Evolutionary conservation across 2,329 filamentous ascomycete genomes (phyloP).

Genomic region (Aspergillus aculeatinus): DNA sequence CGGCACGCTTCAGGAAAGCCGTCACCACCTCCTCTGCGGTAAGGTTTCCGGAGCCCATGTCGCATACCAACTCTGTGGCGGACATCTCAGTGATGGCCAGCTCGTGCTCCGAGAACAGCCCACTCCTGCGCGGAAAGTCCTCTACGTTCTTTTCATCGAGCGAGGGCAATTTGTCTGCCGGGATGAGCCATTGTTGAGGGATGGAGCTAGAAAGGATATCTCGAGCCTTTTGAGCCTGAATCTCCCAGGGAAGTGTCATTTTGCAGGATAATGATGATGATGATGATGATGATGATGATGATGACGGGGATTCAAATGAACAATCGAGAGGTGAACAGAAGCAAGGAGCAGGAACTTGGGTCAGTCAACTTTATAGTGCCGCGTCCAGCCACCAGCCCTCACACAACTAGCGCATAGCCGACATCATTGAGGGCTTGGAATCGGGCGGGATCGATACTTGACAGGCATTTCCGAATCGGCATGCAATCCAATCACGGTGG

Average conservation of each 20-base stretch:
- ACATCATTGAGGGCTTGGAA: neutral
- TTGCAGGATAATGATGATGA: neutral
- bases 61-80: constrained; percentile 28
- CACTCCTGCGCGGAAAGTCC: constrained; percentile 42
- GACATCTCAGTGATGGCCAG: constrained; percentile 53
- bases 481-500: neutral
- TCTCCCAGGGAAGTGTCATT: constrained; percentile 32
- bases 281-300: neutral
- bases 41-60: constrained; percentile 29
- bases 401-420: too few species aligned
- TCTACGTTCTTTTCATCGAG: constrained; percentile 30
- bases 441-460: neutral
- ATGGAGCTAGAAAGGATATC: constrained; percentile 36
- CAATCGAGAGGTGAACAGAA: neutral
- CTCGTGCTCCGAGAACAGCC: constrained; percentile 50
- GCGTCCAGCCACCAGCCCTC: neutral
- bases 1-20: constrained; percentile 35
- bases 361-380: neutral
- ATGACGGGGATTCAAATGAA: neutral
- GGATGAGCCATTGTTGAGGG: constrained; percentile 36
- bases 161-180: constrained; percentile 28
- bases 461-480: neutral
- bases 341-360: neutral
- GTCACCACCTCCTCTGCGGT: constrained; percentile 34
- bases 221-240: constrained; percentile 33